phyloP scores from a whole-genome alignment of 352 stramenopile genomes.

The Thraustochytrium sp. region DNA sequence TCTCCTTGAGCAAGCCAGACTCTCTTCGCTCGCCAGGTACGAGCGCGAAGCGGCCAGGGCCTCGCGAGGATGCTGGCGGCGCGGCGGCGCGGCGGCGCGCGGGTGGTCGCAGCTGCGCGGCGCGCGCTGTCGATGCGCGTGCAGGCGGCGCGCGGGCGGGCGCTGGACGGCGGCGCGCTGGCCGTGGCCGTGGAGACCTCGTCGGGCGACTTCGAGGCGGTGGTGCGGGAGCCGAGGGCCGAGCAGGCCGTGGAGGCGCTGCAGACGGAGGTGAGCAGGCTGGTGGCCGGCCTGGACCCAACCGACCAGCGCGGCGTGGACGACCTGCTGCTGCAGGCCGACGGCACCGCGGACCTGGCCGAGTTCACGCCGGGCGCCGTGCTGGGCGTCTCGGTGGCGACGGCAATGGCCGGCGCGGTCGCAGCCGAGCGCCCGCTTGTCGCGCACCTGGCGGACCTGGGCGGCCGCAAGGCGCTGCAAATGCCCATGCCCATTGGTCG shows the following conservation, averaged over 20 bases:
- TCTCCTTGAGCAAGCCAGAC: too few species aligned
- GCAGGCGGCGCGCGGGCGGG: neutral
- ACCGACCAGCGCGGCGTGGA: neutral
- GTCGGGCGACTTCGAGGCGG: neutral
- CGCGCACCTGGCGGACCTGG: neutral
- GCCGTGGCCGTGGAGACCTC: neutral
- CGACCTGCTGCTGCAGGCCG: neutral
- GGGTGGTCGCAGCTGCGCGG: neutral
- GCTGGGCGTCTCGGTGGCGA: neutral
- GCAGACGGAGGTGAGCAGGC: neutral
- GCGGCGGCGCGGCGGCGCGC: neutral
- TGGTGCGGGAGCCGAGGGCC: neutral
- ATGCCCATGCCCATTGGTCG: neutral
- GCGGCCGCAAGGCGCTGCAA: neutral
- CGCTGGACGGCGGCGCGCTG: neutral
- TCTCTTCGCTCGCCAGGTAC: too few species aligned
- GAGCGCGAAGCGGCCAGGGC: neutral
- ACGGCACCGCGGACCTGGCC: neutral
- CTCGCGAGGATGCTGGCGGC: neutral
- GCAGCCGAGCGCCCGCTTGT: neutral
- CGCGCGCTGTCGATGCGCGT: neutral
- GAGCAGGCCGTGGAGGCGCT: neutral
- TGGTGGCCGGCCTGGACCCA: neutral
- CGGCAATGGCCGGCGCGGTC: neutral
- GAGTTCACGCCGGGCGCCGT: constrained; percentile 1